Percentiles rank a stretch among this genome's conserved stretches.
Evolutionary conservation across 2,329 filamentous ascomycete species (phyloP).

Genomic region (Chaetomiaceae sp.): DNA sequence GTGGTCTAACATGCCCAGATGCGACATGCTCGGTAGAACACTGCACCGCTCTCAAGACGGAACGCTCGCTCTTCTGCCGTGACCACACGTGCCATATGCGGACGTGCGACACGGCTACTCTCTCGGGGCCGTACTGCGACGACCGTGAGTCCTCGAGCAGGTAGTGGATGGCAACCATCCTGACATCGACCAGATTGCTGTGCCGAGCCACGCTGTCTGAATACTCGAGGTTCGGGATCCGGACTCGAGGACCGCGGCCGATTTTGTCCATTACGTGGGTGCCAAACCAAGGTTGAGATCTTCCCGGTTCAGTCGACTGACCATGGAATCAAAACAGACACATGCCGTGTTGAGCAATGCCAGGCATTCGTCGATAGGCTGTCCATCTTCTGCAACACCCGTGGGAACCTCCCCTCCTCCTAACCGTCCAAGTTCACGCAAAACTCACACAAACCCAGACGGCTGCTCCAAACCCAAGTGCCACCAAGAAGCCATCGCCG

Average conservation of each 20-base stretch:
- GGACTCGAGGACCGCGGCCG: background rate
- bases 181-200: slow-evolving; percentile 18
- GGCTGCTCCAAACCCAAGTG: slow-evolving; percentile 21
- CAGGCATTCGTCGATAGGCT: slow-evolving; percentile 19
- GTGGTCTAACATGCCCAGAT: slow-evolving; percentile 11
- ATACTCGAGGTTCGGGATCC: slow-evolving; percentile 3
- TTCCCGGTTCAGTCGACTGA: background rate
- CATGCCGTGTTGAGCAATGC: slow-evolving; percentile 21
- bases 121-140: slow-evolving; percentile 16
- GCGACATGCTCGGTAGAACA: slow-evolving; percentile 16
- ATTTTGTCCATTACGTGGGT: slow-evolving; percentile 23
- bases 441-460: slow-evolving; percentile 11
- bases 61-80: slow-evolving; percentile 18
- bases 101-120: slow-evolving; percentile 15
- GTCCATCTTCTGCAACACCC: slow-evolving; percentile 21
- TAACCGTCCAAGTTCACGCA: too few relatives aligned
- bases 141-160: slow-evolving; percentile 15
- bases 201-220: slow-evolving; percentile 10
- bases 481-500: slow-evolving; percentile 18
- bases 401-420: slow-evolving; percentile 3
- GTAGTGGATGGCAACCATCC: background rate
- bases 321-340: slow-evolving; percentile 13
- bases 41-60: slow-evolving; percentile 20
- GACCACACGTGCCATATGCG: slow-evolving; percentile 24
- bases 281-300: too few relatives aligned